Base-by-base conservation (phyloP, 2,329 filamentous ascomycete genomes). In the Fusarium papillatum region DNA sequence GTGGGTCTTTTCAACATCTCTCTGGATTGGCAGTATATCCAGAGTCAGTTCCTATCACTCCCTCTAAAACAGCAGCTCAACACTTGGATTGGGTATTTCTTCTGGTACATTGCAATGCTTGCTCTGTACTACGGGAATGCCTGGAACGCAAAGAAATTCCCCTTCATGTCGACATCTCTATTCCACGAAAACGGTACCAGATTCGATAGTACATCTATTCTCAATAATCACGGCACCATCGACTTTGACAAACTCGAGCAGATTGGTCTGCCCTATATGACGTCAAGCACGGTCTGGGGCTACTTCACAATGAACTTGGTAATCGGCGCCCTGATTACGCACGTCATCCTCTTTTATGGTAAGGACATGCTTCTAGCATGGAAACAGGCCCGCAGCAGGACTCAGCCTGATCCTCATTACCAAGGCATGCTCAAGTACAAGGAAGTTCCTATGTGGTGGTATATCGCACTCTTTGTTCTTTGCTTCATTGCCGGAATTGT, bases 1-100 rank as follows among this genome's bases (percentile, higher is more conserved):
- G 78, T 87, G 5, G 86, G 86, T 1, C 76, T 87, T 7, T 77
- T 87, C 8, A 82, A 81, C 17, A 72, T 86, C 48, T 85, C 82
- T 2, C 81, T 88, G 19, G 86, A 88, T 68, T 87, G 86, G 86
- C 82, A 86, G 66, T 87, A 87, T 70, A 84, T 87, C 62, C 80
- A 81, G 6, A 81, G 80, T 38, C 71, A 77, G 5, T 83, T 73
- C 4, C 77, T 87, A 22, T 85, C 82, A 59, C 69, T 83, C 31
- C 85, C 85, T 0, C 76, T 86, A 2, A 80, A 85, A 36, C 84
- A 83, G 29, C 78, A 84, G 59, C 71, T 83, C 17, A 87, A 86
- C 76, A 75, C 77, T 4, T 77, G 82, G 46, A 80, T 86, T 48
- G 85, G 85, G 36, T 83, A 82, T 63, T 64, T 83, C 9, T 72